Base-by-base conservation (phyloP, 129 eudicot species). In the Chrysanthemum makinoi region DNA sequence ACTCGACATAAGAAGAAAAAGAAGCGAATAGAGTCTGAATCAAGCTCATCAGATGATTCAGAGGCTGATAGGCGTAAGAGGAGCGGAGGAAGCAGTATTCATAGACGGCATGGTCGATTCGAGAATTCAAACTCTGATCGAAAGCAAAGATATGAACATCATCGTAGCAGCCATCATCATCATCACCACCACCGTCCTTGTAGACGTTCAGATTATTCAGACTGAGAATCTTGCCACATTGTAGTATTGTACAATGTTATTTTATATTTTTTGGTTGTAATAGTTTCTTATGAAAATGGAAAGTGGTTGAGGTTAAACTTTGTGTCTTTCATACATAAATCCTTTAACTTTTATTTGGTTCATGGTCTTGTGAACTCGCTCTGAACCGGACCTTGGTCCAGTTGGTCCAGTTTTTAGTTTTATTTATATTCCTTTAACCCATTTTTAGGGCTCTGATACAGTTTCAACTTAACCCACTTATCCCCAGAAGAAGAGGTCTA, bases 41-140 rank as follows among this genome's bases (percentile, higher is more conserved):
- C 89, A 57, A 85, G 88, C 68, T 76, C 79, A 62, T 79, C 88
- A 1, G 86, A 80, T 1, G 79, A 79, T 26, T 77, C 86, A 39
- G 89, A 80, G 24, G 63, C n/a, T 39, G 81, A 65, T 63, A 75
- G 84, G 82, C 82, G 58, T 64, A 76, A 50, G 51, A 78, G 83
- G 76, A 73, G 77, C 68, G 72, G 61, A 70, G 56, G 61, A 70
- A 49, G 70, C 62, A 19, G 78, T 5, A 14, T 68, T 0, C 79
- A 77, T 66, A 70, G 55, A 57, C 81, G 79, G 58, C 80, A 10
- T 44, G 53, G 50, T 68, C 20, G 77, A 12, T 63, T 71, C 20
- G 80, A 79, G 46, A 72, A 26, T 60, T 85, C 85, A 55, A 86
- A 80, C 13, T 69, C 78, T 59, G 82, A 83, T 35, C 62, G 61